Conservation (phyloP, 2,329 filamentous ascomycete species). For the Diatrype stigma region DNA sequence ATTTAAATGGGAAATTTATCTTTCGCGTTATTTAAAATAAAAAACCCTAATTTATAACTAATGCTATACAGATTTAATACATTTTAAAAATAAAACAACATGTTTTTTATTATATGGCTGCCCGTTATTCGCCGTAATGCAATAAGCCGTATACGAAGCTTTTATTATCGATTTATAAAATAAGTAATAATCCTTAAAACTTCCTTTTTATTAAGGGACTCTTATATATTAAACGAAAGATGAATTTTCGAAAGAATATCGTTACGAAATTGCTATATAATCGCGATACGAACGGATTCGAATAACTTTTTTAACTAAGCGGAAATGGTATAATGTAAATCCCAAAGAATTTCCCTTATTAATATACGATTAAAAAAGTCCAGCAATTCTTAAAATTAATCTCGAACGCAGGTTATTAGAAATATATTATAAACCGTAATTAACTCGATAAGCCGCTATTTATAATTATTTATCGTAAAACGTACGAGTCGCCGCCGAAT, state of each 20-base stretch:
- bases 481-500: no score
- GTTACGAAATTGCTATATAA: neutral
- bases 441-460: neutral
- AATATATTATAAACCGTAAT: neutral
- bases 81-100: neutral
- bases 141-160: neutral
- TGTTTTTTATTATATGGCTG: no score
- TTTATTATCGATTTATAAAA: neutral
- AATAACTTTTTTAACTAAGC: neutral
- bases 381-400: neutral
- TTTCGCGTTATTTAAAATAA: neutral
- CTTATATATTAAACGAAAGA: neutral
- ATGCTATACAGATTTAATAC: neutral
- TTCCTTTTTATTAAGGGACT: neutral
- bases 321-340: neutral
- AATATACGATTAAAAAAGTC: neutral
- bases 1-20: neutral
- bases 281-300: neutral
- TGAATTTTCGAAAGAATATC: neutral
- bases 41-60: neutral
- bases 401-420: neutral
- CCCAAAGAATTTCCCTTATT: neutral
- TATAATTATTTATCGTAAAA: neutral
- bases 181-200: neutral
- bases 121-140: neutral